Conservation (phyloP, 805 yeast genomes). For the Kregervanrija delftensis region DNA sequence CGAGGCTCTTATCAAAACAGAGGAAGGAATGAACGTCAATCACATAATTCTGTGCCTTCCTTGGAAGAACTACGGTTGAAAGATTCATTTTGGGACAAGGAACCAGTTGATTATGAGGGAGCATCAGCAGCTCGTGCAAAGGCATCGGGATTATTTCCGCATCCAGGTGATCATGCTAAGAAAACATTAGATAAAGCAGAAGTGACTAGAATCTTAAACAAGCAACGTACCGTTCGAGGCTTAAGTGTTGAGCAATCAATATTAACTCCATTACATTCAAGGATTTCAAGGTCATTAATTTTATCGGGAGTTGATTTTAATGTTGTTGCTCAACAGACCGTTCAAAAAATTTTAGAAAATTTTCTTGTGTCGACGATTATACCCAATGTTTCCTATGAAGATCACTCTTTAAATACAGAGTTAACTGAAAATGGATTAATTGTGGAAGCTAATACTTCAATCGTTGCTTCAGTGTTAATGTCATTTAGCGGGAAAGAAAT, state of each 20-base stretch:
- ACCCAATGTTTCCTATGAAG: constrained; percentile 30
- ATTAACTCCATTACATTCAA: constrained; percentile 21
- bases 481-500: constrained; percentile 33
- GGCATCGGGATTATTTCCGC: constrained; percentile 70
- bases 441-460: constrained; percentile 43
- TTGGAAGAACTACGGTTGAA: constrained; percentile 45
- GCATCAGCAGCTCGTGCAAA: constrained; percentile 74
- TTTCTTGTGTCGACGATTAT: constrained; percentile 39
- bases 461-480: constrained; percentile 48
- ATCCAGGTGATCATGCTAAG: constrained; percentile 37
- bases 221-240: constrained; percentile 14
- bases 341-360: constrained; percentile 39
- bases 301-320: constrained; percentile 17
- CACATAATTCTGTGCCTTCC: constrained; percentile 17
- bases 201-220: constrained; percentile 17
- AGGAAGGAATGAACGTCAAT: not conserved
- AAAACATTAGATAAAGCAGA: constrained; percentile 33
- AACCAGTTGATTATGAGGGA: constrained; percentile 63
- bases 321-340: constrained; percentile 20
- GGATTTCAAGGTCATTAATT: constrained; percentile 19
- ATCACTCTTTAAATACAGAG: constrained; percentile 23
- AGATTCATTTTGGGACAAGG: constrained; percentile 61
- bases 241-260: not conserved
- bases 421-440: constrained; percentile 32
- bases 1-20: not conserved